These are phyloP conservation scores for Sarocladiaceae sp. DNA, from an alignment of 2,329 filamentous ascomycete genomes.

Conservation along the genomic window DNA sequence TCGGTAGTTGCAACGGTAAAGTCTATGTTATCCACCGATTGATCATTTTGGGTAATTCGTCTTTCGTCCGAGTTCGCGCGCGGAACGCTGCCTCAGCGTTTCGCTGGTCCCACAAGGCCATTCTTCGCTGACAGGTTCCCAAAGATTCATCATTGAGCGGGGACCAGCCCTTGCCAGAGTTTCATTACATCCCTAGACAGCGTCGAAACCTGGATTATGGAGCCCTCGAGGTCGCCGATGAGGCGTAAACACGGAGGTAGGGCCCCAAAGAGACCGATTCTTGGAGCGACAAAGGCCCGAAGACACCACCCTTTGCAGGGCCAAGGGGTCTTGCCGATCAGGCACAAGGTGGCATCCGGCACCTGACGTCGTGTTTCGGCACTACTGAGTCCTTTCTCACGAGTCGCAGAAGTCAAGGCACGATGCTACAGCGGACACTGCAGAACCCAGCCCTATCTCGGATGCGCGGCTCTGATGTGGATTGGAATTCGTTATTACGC, in stretches of 20 bases:
- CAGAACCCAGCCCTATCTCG: neutral
- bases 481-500: too few species aligned
- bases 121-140: neutral
- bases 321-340: neutral
- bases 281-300: constrained; percentile 2
- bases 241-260: neutral
- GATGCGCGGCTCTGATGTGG: neutral
- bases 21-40: neutral
- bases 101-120: neutral
- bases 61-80: neutral
- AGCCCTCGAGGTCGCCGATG: neutral
- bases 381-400: neutral
- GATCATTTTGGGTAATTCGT: constrained; percentile 4
- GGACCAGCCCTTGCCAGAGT: too few species aligned
- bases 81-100: neutral
- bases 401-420: too few species aligned
- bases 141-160: too few species aligned
- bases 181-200: neutral
- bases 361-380: neutral
- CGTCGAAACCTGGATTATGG: neutral
- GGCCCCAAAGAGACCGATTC: neutral
- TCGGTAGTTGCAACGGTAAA: constrained; percentile 7
- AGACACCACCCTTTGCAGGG: neutral
- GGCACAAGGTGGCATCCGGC: neutral
- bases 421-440: too few species aligned